Evolutionary conservation across 129 eudicot species (phyloP).

Genomic region (Oenanthe sinensis): DNA sequence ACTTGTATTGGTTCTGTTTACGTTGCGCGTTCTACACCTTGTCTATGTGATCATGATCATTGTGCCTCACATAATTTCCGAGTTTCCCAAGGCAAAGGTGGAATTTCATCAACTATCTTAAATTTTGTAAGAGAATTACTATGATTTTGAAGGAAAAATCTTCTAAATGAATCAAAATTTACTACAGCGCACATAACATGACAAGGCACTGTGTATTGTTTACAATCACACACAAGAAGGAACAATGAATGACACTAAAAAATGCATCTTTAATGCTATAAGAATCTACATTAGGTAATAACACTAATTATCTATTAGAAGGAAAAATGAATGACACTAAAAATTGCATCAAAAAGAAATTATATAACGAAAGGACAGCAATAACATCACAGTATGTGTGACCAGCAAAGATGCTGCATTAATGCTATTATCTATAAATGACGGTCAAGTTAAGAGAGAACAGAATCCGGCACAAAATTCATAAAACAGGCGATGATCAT

Average conservation of each 20-base stretch:
- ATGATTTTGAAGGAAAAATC: neutral
- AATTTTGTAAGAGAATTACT: neutral
- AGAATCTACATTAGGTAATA: too few species aligned
- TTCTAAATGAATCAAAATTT: neutral
- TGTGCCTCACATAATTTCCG: too few species aligned
- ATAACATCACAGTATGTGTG: neutral
- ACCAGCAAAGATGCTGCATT: neutral
- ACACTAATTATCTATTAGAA: too few species aligned
- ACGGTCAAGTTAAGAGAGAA: neutral
- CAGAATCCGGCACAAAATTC: neutral
- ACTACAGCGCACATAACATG: neutral
- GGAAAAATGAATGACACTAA: neutral
- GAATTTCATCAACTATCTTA: neutral
- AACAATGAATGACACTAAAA: neutral
- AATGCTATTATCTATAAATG: neutral
- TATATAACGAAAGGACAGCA: neutral
- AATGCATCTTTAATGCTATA: neutral
- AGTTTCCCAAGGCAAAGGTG: neutral
- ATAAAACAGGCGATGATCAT: neutral
- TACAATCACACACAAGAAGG: too few species aligned
- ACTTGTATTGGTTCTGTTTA: too few species aligned
- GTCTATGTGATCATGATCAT: too few species aligned
- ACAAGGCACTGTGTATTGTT: neutral
- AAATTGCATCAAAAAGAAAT: neutral
- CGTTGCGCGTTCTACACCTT: too few species aligned